Evolutionary conservation across 2,329 filamentous ascomycete species (phyloP).

Genomic region (Trichoderma endophyticum): DNA sequence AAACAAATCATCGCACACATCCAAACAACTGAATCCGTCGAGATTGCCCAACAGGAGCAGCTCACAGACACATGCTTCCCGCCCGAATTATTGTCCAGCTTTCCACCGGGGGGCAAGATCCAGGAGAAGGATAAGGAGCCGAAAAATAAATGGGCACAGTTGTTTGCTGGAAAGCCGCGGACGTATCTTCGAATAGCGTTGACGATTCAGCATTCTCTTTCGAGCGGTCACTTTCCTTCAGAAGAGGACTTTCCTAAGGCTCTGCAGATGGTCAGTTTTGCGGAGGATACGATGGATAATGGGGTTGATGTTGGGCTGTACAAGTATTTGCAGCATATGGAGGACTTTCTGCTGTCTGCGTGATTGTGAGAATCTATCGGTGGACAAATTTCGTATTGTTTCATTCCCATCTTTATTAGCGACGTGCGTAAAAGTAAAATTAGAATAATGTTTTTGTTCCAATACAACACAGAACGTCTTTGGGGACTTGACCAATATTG

Average conservation of each 20-base stretch:
- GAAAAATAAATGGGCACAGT: constrained; percentile 2
- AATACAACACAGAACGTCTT: not conserved
- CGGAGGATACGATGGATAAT: not conserved
- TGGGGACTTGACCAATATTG: too few relatives aligned
- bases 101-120: not conserved
- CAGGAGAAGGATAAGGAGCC: not conserved
- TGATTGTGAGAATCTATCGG: not conserved
- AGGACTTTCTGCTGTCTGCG: constrained; percentile 3
- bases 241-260: constrained; percentile 12
- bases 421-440: not conserved
- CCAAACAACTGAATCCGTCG: constrained; percentile 6
- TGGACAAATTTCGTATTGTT: not conserved
- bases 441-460: not conserved
- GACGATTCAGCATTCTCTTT: constrained; percentile 14
- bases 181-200: constrained; percentile 4
- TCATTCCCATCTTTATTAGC: not conserved
- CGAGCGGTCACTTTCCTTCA: not conserved
- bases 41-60: not conserved
- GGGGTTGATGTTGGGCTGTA: constrained; percentile 1
- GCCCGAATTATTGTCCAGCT: not conserved
- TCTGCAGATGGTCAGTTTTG: constrained; percentile 4
- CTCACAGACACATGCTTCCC: not conserved
- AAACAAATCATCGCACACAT: constrained; percentile 11
- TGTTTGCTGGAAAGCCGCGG: not conserved
- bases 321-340: constrained; percentile 13